phyloP scores from a whole-genome alignment of 176 grass and related monocot species.

The Raddia distichophylla region DNA sequence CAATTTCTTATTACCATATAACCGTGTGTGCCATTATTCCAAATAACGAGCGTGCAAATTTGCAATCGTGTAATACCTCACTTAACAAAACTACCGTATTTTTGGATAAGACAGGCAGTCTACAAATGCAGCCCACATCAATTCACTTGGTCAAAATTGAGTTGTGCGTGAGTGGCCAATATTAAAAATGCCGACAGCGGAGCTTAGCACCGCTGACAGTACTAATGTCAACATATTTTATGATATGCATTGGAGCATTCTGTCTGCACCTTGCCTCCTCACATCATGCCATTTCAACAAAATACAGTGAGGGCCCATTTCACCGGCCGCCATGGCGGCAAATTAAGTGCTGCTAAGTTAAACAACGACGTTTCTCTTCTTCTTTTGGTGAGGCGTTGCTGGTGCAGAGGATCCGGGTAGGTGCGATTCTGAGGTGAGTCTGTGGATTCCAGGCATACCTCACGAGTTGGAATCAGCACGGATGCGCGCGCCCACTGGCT shows the following conservation, averaged over 20 bases:
- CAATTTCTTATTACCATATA: no score
- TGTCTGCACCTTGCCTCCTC: background rate
- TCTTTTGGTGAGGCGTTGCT: background rate
- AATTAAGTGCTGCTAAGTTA: background rate
- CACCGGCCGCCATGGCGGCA: background rate
- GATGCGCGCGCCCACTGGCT: background rate
- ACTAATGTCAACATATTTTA: no score
- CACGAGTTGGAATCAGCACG: constrained; percentile 6
- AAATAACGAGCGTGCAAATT: no score
- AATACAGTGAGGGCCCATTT: background rate
- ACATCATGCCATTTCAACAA: background rate
- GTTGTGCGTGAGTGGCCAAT: no score
- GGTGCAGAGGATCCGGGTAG: constrained; percentile 18
- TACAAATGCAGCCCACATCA: no score
- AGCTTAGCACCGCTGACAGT: no score
- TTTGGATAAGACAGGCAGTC: no score
- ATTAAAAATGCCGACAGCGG: constrained; percentile 1
- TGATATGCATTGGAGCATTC: no score
- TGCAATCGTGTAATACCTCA: no score
- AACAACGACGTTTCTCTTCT: background rate
- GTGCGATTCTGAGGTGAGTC: background rate
- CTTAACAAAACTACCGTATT: no score
- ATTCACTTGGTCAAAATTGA: no score
- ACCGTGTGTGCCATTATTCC: no score
- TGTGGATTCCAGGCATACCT: constrained; percentile 32